Base-by-base conservation (phyloP, 2,329 filamentous ascomycete species). In the Pyrenochaeta sp. region DNA sequence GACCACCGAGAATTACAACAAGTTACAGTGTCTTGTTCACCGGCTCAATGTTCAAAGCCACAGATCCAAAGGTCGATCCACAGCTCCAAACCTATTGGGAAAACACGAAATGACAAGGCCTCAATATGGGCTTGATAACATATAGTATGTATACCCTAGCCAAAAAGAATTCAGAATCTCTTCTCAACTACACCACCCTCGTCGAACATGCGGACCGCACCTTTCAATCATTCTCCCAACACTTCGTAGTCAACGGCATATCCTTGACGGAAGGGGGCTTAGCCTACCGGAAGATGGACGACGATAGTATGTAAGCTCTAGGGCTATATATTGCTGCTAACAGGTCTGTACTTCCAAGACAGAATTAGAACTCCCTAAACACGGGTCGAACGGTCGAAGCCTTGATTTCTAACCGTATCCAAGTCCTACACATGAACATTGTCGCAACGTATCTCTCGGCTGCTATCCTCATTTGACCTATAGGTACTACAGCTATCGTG, bases 101-200 rank as follows among this genome's bases (percentile, higher is more conserved):
- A 34, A 13, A 19, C 5, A 52, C 72, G 19, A 1, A 5, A 47
- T n/a, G 63, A 72, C 51, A 67, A 70, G 32, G 64, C 61, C 49
- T 71, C 2, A 72, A 74, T 50, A 67, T 72, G 68, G 70, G 75
- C 40, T 61, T 74, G 8, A 73, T 75, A 72, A 65, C 64, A 9
- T 69, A 74, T 19, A 44, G 61, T 5, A 76, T 74, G 72, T 75
- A 69, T 44, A 43, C 45, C 1, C 54, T 71, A n/a, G 66, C 61
- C 3, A 46, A 53, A 0, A 71, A 69, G 27, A 47, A 74, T 25
- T 36, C 64, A 1, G 19, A 52, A 9, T 66, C 64, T 0, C 53
- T 76, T 0, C 56, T 65, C 12, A 49, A 67, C 37, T 60, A 66
- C 48, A 50, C 52, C 1, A 62, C 57, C 1, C 45, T 65, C 5